A percentile compares a stretch with the other conserved stretches of the same genome.
Conservation (phyloP, 257 asterid genomes). For the Mentha longifolia region DNA sequence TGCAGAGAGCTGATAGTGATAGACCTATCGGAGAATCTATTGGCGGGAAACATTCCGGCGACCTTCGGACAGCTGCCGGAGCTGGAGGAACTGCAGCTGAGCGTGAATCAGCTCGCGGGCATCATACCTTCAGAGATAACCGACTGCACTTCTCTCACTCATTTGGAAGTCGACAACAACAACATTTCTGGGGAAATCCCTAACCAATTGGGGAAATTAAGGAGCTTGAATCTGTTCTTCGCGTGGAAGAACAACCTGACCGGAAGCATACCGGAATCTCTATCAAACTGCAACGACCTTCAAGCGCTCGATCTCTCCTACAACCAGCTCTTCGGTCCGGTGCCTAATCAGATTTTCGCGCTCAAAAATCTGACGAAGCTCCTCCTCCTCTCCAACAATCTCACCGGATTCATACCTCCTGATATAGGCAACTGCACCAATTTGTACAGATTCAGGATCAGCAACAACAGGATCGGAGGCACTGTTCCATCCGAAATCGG, state of each 20-base stretch:
- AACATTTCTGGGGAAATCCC: slow-evolving; percentile 79
- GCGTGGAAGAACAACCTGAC: slow-evolving; percentile 94
- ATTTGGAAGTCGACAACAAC: slow-evolving; percentile 91
- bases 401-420: slow-evolving; percentile 84
- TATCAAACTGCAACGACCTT: slow-evolving; percentile 65
- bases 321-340: slow-evolving; percentile 71
- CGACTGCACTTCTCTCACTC: slow-evolving; percentile 67
- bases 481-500: slow-evolving; percentile 91
- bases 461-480: slow-evolving; percentile 72
- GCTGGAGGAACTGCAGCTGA: slow-evolving; percentile 82
- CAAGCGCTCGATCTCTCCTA: slow-evolving; percentile 92
- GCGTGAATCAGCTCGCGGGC: slow-evolving; percentile 85
- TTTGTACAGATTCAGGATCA: slow-evolving; percentile 78
- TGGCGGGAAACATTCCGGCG: slow-evolving; percentile 72
- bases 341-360: slow-evolving; percentile 67
- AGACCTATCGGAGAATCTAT: slow-evolving; percentile 76
- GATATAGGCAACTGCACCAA: slow-evolving; percentile 86
- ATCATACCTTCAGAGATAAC: slow-evolving; percentile 72
- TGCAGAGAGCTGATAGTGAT: slow-evolving; percentile 64
- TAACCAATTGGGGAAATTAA: slow-evolving; percentile 56
- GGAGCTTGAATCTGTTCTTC: slow-evolving; percentile 65
- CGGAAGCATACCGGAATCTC: slow-evolving; percentile 76
- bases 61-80: slow-evolving; percentile 58
- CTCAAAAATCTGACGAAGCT: slow-evolving; percentile 73
- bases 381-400: slow-evolving; percentile 69